Evolutionary conservation across 805 yeast genomes (phyloP).

Genomic region (Wickerhamomyces bovis): DNA sequence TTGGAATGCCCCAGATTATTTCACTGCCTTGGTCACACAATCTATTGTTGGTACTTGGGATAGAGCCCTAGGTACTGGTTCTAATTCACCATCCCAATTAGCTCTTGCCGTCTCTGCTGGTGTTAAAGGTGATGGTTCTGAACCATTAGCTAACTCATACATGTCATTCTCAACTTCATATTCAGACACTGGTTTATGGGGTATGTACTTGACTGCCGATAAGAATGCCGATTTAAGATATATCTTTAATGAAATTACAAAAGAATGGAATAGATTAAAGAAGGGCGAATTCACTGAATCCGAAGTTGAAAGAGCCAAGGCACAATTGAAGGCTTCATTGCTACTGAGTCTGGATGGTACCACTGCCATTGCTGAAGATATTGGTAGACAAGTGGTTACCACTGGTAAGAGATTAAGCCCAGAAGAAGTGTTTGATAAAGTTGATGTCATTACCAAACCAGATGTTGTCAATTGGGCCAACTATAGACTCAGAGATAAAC

Average conservation of each 20-base stretch:
- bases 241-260: conserved; percentile 66
- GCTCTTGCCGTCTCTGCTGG: conserved; percentile 58
- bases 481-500: conserved; percentile 68
- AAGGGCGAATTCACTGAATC: conserved; percentile 70
- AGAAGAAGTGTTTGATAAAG: conserved; percentile 48
- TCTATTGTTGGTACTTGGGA: conserved; percentile 98
- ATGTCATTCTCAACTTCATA: conserved; percentile 96
- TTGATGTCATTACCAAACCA: conserved; percentile 67
- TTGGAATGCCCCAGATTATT: conserved; percentile 94
- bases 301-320: conserved; percentile 91
- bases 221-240: conserved; percentile 58
- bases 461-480: conserved; percentile 89
- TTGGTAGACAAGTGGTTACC: conserved; percentile 94
- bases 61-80: conserved; percentile 79
- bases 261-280: conserved; percentile 86
- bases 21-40: conserved; percentile 92
- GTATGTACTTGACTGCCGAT: conserved; percentile 80
- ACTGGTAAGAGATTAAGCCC: conserved; percentile 62
- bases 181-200: conserved; percentile 98
- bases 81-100: conserved; percentile 80
- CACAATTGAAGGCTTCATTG: conserved; percentile 89
- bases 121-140: conserved; percentile 45
- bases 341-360: conserved; percentile 88
- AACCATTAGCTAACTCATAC: conserved; percentile 84
- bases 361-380: conserved; percentile 94